Base-by-base conservation (phyloP, 228 moss, liverwort and hornwort genomes). In the Sphagnum fallax region DNA sequence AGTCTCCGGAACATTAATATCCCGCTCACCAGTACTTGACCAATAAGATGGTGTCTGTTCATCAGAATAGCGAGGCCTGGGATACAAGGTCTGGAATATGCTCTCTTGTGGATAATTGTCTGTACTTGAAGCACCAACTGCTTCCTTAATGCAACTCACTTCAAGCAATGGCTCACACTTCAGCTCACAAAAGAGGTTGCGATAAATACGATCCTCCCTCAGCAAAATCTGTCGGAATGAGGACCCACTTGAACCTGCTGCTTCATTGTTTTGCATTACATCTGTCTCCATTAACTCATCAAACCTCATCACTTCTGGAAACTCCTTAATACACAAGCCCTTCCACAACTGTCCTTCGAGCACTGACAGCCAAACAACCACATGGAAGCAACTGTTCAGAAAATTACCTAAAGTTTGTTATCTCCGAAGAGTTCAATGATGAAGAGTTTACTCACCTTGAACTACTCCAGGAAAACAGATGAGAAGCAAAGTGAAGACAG, bases 81-180 rank as follows among this genome's bases (percentile, higher is more conserved):
- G 82, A 52, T 71, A 64, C 48, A 83, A 63, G 5, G 82, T 78
- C 57, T 83, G 59, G 11, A 52, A 59, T 52, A 83, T 76, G 57
- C 75, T 67, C 64, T 79, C 82, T 4, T 70, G 53, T 13, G 79
- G 79, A 52, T 52, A 60, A 52, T 72, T 83, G 71, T 79, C 82
- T 5, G 82, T 83, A 52, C 79, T 83, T 50, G 82, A 83, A 63
- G 82, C 82, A 65, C 63, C 61, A 6, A 83, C 59, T 16, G 79
- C 76, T 32, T 70, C 64, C 13, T 61, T 69, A 6, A 83, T 68
- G 60, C 82, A 78, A 49, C 66, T 83, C 12, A 63, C 65, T 16
- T 71, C 58, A 9, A 32, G 32, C 6, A 47, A 16, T 14, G 72
- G 73, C 14, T 60, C 60, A 12, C 73, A 64, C 4, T 49, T 63